phyloP scores from a whole-genome alignment of 2,329 filamentous ascomycete species.

The Fusarium cyanostomum region DNA sequence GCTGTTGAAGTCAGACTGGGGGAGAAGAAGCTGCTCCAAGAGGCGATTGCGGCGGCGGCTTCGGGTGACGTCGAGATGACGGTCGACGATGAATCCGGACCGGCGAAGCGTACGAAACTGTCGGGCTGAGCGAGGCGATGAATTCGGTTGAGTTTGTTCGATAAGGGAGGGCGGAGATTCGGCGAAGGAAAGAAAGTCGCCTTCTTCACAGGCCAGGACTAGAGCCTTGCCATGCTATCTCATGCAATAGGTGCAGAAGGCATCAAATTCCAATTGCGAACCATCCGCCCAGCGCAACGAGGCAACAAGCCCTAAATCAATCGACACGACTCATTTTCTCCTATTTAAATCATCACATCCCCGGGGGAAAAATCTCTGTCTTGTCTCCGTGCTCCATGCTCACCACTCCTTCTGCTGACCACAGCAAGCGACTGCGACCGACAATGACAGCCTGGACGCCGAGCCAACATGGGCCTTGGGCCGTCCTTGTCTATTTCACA shows the following conservation, averaged over 20 bases:
- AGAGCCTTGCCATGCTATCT: conserved; percentile 17
- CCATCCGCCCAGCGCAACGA: conserved; percentile 14
- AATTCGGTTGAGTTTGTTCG: conserved; percentile 15
- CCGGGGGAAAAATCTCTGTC: not conserved
- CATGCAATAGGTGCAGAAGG: conserved; percentile 34
- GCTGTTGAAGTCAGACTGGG: conserved; percentile 74
- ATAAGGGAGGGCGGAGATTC: not conserved
- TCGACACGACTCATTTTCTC: conserved; percentile 1
- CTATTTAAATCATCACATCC: conserved; percentile 30
- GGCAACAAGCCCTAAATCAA: conserved; percentile 29
- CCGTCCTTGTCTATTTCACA: no score
- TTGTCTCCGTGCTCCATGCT: not conserved
- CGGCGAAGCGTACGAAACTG: conserved; percentile 46
- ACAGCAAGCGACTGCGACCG: not conserved
- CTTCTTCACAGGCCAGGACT: not conserved
- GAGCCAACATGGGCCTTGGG: no score
- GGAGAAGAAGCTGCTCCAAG: conserved; percentile 73
- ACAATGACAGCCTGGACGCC: not conserved
- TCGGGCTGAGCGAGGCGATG: conserved; percentile 22
- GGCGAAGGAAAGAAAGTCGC: not conserved
- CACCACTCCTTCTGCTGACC: not conserved
- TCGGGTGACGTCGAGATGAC: conserved; percentile 41
- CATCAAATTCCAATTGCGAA: conserved; percentile 26
- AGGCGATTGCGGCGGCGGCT: conserved; percentile 55
- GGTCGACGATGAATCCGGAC: conserved; percentile 37